Base-by-base conservation (phyloP, 345 rosid genomes). In the Eutrema heterophyllum region DNA sequence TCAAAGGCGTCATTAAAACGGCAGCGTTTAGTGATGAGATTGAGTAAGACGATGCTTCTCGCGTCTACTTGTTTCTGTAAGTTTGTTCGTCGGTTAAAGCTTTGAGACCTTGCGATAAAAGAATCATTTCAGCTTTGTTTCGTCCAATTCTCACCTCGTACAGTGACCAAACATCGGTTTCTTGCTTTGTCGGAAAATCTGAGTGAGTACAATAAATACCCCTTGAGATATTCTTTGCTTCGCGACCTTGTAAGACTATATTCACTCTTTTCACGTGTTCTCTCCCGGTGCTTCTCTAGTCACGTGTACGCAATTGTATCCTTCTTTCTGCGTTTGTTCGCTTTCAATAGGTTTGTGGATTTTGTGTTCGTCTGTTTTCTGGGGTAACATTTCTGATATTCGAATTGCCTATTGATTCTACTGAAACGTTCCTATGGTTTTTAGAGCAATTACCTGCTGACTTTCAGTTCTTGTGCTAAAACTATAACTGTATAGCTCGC, bases 171-270 rank as follows among this genome's bases (percentile, higher is more conserved):
- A 60, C 69, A 60, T 21, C 30, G 46, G 49, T 68, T 30, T 61
- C 27, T 33, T 41, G 48, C 27, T 44, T 33, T 68, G 48, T 76
- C 74, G 74, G 74, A 45, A 75, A 52, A 65, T 43, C 57, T 8
- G 29, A 69, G 64, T 45, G 13, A 35, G 45, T 69, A 21, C 48
- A 10, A 24, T 15, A 35, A 44, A 12, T 15, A 50, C 61, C 26
- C 26, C 52, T 49, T 58, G 9, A 63, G 39, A 46, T 67, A 77
- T 77, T 57, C 81, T 77, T 77, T 65, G 51, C 77, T 77, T 77
- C 26, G 13, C 44, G 54, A 29, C 43, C 56, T 71, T 50, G 60
- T 60, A n/a, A 50, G 33, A 53, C 68, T 67, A 58, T 6, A n/a
- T 58, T 9, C 40, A 39, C 62, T 67, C 73, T 46, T 67, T 35